Percentiles rank a stretch among this genome's conserved stretches.
Evolutionary conservation across 345 rosid genomes (phyloP).

Genomic region (Cardiospermum halicacabum): DNA sequence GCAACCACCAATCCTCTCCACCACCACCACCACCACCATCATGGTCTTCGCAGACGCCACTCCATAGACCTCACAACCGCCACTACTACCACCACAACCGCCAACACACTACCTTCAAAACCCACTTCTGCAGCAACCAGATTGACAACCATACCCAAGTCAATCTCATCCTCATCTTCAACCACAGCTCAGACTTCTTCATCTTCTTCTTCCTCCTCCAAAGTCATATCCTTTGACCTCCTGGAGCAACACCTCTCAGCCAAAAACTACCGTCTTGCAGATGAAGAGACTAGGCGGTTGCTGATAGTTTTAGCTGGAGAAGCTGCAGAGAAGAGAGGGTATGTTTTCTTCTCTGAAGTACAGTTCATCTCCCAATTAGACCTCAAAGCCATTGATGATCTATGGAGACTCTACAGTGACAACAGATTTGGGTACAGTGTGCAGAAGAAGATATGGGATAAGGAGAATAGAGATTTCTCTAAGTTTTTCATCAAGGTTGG

Average conservation of each 20-base stretch:
- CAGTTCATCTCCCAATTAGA: conserved; percentile 53
- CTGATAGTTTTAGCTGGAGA: conserved; percentile 79
- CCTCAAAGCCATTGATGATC: conserved; percentile 66
- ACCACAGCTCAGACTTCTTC: conserved; percentile 26
- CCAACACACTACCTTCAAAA: conserved; percentile 30
- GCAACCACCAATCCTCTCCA: conserved; percentile 41
- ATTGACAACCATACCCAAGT: neutral
- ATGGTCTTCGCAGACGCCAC: neutral
- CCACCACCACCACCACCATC: conserved; percentile 30
- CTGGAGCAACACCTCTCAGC: conserved; percentile 52
- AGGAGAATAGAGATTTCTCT: conserved; percentile 60
- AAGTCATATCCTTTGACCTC: conserved; percentile 50
- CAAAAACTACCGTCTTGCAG: conserved; percentile 77
- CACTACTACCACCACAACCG: conserved; percentile 17
- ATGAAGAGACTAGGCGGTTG: conserved; percentile 83
- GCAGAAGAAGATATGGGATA: conserved; percentile 67
- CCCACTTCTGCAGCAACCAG: conserved; percentile 28
- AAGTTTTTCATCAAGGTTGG: conserved; percentile 68
- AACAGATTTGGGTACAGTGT: conserved; percentile 77
- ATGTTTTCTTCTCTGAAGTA: conserved; percentile 96
- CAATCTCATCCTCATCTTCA: conserved; percentile 22
- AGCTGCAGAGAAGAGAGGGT: conserved; percentile 69
- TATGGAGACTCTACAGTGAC: conserved; percentile 68
- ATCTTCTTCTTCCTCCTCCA: conserved; percentile 28
- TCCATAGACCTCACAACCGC: neutral